Conservation (phyloP, 2,329 filamentous ascomycete genomes). For the Talaromyces sp. region DNA sequence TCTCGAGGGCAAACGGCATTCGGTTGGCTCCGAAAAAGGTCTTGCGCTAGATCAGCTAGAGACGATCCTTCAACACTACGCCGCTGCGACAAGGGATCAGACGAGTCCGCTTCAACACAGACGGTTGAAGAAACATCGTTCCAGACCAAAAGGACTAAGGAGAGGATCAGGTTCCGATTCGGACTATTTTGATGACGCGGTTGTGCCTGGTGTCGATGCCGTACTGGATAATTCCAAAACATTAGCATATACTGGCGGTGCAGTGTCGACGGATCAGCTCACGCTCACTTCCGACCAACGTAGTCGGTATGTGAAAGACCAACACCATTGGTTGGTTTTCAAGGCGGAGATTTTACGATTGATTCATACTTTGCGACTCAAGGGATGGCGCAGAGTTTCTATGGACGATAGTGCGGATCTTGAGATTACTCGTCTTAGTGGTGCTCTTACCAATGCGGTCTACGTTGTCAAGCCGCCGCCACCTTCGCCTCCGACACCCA, state of each 20-base stretch:
- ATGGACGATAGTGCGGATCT: constrained; percentile 43
- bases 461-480: constrained; percentile 86
- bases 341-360: constrained; percentile 89
- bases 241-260: constrained; percentile 66
- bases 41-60: constrained; percentile 77
- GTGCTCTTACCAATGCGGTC: constrained; percentile 91
- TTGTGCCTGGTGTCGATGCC: constrained; percentile 82
- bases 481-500: constrained; percentile 49
- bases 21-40: constrained; percentile 64
- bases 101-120: constrained; percentile 22
- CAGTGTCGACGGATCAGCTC: constrained; percentile 41
- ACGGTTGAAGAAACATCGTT: constrained; percentile 33
- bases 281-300: constrained; percentile 42
- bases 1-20: constrained; percentile 40
- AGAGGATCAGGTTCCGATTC: constrained; percentile 71
- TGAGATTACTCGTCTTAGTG: constrained; percentile 59
- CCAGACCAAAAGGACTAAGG: constrained; percentile 31
- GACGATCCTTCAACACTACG: constrained; percentile 56
- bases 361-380: constrained; percentile 81
- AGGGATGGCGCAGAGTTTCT: constrained; percentile 84
- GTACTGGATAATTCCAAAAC: constrained; percentile 88
- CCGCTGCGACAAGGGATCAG: constrained; percentile 32
- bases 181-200: constrained; percentile 75
- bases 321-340: constrained; percentile 76
- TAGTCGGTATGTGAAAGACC: constrained; percentile 61